Conservation (phyloP, 208 protist species). For the Leishmania tarentolae region DNA sequence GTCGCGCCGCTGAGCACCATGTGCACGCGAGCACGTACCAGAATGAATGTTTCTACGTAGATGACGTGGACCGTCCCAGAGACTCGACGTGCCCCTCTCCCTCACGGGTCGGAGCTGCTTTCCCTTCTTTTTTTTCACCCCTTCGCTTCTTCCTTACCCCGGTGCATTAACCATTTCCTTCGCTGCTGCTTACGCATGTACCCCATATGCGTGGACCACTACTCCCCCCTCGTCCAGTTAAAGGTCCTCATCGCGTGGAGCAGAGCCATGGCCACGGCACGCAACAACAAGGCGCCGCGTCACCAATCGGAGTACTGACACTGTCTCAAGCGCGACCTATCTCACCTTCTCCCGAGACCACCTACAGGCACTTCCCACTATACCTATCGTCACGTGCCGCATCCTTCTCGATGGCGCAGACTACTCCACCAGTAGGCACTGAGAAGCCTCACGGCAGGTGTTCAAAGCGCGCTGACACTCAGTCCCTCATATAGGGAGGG, state of each 20-base stretch:
- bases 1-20: neutral
- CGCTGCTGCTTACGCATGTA: neutral
- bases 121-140: neutral
- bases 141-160: neutral
- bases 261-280: neutral
- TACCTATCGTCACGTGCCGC: neutral
- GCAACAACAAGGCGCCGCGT: neutral
- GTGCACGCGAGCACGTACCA: too few relatives aligned
- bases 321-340: neutral
- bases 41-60: neutral
- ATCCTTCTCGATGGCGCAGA: neutral
- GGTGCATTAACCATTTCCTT: neutral
- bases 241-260: neutral
- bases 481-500: neutral
- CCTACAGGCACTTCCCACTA: neutral
- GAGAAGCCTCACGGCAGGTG: too few relatives aligned
- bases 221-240: too few relatives aligned
- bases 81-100: too few relatives aligned
- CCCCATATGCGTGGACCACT: neutral
- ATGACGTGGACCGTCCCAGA: neutral
- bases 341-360: neutral
- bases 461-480: neutral
- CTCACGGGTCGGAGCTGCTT: neutral
- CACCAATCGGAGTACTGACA: neutral
- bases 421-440: neutral